A percentile compares a stretch with the other conserved stretches of the same genome.
These are phyloP conservation scores for Phytophthora europaea DNA, from an alignment of 352 stramenopile species.

Conservation along the genomic window DNA sequence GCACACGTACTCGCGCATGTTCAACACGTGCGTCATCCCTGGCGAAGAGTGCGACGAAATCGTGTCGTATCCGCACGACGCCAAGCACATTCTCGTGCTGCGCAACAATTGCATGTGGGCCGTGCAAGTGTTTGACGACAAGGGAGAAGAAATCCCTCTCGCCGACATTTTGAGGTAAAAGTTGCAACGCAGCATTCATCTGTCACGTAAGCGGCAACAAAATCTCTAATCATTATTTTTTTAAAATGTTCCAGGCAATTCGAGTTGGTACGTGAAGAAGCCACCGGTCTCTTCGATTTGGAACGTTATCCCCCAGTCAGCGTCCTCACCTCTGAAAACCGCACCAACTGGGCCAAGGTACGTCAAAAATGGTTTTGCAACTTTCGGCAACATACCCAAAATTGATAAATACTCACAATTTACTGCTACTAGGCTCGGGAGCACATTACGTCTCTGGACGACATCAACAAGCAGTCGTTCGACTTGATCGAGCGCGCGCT, in stretches of 20 bases:
- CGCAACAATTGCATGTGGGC: conserved; percentile 93
- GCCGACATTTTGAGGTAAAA: conserved; percentile 77
- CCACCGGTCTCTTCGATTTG: conserved; percentile 86
- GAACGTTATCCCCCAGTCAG: conserved; percentile 92
- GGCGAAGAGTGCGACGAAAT: conserved; percentile 90
- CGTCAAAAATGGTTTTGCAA: not conserved
- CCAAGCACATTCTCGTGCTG: conserved; percentile 95
- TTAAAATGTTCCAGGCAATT: conserved; percentile 62
- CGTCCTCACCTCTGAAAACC: conserved; percentile 95
- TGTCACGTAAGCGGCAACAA: not conserved
- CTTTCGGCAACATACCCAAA: not conserved
- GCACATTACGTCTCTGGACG: conserved; percentile 87
- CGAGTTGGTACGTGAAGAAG: conserved; percentile 87
- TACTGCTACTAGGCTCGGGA: conserved; percentile 62
- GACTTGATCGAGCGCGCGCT: conserved; percentile 94
- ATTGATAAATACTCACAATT: not conserved
- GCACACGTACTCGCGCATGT: conserved; percentile 95
- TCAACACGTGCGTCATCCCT: conserved; percentile 97
- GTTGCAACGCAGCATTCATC: not conserved
- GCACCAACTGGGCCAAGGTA: conserved; percentile 95
- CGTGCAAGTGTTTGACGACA: conserved; percentile 82
- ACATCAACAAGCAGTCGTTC: conserved; percentile 92
- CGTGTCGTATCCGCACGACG: conserved; percentile 88
- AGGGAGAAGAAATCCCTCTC: conserved; percentile 75
- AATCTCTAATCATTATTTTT: not conserved